phyloP scores from a whole-genome alignment of 2,329 filamentous ascomycete genomes.

The Dactylella cylindrospora region DNA sequence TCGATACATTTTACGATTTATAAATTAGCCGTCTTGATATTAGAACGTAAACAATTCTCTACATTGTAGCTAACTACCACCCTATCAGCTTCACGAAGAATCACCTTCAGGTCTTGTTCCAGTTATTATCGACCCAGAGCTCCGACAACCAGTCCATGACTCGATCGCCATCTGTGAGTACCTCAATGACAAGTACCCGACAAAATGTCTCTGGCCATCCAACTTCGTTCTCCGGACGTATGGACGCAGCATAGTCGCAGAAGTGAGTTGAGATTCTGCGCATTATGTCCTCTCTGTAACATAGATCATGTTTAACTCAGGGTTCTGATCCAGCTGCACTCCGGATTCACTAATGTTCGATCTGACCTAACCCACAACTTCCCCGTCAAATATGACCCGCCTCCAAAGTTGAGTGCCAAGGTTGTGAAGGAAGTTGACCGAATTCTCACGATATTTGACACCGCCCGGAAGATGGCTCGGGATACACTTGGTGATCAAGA shows the following conservation, averaged over 20 bases:
- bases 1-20: not conserved
- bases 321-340: constrained; percentile 15
- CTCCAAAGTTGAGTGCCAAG: constrained; percentile 16
- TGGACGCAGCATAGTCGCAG: constrained; percentile 33
- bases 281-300: no score
- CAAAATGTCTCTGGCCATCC: constrained; percentile 24
- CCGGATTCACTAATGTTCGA: constrained; percentile 30
- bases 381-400: constrained; percentile 25
- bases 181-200: constrained; percentile 26
- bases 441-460: constrained; percentile 23
- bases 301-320: no score
- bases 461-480: constrained; percentile 15
- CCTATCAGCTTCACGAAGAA: constrained; percentile 14
- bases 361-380: constrained; percentile 34
- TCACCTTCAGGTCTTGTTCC: constrained; percentile 27
- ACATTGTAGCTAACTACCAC: no score
- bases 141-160: constrained; percentile 31
- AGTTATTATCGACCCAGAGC: constrained; percentile 17
- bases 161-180: constrained; percentile 30
- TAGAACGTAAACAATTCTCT: no score
- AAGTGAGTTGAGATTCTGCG: no score
- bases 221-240: constrained; percentile 14
- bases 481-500: constrained; percentile 8
- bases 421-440: constrained; percentile 15
- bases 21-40: no score